Evolutionary conservation across 140 eudicot genomes (phyloP), one percentile per base, ranked within the genome.

Genomic region (Erigeron philadelphicus): DNA sequence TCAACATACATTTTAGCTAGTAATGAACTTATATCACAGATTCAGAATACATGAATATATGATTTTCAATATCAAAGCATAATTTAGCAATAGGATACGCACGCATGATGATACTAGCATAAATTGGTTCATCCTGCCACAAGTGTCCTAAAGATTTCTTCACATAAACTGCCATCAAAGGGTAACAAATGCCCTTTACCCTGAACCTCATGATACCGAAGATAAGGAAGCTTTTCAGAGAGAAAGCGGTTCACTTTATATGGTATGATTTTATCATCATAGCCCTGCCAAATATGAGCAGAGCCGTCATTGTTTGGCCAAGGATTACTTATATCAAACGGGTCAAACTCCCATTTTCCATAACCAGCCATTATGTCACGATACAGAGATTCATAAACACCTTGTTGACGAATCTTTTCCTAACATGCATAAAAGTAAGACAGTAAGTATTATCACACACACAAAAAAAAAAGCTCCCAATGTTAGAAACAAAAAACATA

Each of bases 281-380:
- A 65, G 3, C 95, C 96, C 62, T 86, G 95, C 95, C 96, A 89
- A 8, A 89, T 67, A 47, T 86, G 95, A 72, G 87, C 90, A n/a
- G 80, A 79, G 11, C 96, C 95, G 18, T 82, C 82, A 15, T 84
- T 82, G 64, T 81, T 67, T 1, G 95, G 95, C 82, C 85, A 86
- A 8, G 96, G 95, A 77, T 84, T 72, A 13, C 15, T 52, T 7
- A 89, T 25, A 70, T 86, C 90, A 6, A 75, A 31, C 6, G 95
- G 96, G 68, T 80, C 88, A 50, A 89, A 86, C 72, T 82, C 95
- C 96, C 96, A 89, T 21, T 80, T 89, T 15, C 87, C 82, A 57
- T 65, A 84, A 44, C 79, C 85, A 11, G 68, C 83, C 75, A 86
- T 66, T 43, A 86, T 54, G 77, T 89, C 95, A 55, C 95, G 85